A percentile compares a stretch with the other conserved stretches of the same genome.
phyloP scores from a whole-genome alignment of 768 basidiomycete species.

The Hortiboletus campestris region DNA sequence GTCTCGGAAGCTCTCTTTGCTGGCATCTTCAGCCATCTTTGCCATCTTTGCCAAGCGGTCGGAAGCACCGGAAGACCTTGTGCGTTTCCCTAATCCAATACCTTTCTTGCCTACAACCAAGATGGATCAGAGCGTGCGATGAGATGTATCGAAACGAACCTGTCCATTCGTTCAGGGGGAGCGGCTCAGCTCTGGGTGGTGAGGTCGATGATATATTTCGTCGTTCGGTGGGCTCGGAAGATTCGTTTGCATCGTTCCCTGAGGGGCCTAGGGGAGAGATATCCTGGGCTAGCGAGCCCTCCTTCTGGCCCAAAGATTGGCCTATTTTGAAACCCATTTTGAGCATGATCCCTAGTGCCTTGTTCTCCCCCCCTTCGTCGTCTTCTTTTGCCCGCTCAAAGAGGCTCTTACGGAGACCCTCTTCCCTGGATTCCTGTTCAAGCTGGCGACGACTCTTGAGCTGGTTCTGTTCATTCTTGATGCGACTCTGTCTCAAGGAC shows the following conservation, averaged over 20 bases:
- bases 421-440: slow-evolving; percentile 73
- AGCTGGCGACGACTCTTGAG: slow-evolving; percentile 60
- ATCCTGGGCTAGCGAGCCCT: slow-evolving; percentile 5
- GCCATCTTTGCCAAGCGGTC: slow-evolving; percentile 75
- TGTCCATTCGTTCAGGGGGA: slow-evolving; percentile 79
- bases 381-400: slow-evolving; percentile 75
- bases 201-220: not conserved
- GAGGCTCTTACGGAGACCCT: slow-evolving; percentile 75
- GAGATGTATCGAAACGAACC: slow-evolving; percentile 45
- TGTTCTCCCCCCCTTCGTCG: slow-evolving; percentile 50
- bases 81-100: slow-evolving; percentile 68
- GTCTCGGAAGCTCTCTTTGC: slow-evolving; percentile 63
- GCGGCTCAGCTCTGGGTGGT: slow-evolving; percentile 59
- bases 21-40: slow-evolving; percentile 51
- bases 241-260: slow-evolving; percentile 1
- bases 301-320: slow-evolving; percentile 61
- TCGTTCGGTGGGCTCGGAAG: slow-evolving; percentile 1
- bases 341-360: slow-evolving; percentile 87
- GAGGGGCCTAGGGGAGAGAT: slow-evolving; percentile 1
- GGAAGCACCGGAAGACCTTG: slow-evolving; percentile 58
- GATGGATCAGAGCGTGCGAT: slow-evolving; percentile 1
- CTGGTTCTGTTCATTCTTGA: slow-evolving; percentile 68
- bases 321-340: slow-evolving; percentile 93
- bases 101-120: slow-evolving; percentile 66
- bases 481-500: slow-evolving; percentile 50